Base-by-base conservation (phyloP, 2,329 filamentous ascomycete genomes). In the Fusarium piperis region DNA sequence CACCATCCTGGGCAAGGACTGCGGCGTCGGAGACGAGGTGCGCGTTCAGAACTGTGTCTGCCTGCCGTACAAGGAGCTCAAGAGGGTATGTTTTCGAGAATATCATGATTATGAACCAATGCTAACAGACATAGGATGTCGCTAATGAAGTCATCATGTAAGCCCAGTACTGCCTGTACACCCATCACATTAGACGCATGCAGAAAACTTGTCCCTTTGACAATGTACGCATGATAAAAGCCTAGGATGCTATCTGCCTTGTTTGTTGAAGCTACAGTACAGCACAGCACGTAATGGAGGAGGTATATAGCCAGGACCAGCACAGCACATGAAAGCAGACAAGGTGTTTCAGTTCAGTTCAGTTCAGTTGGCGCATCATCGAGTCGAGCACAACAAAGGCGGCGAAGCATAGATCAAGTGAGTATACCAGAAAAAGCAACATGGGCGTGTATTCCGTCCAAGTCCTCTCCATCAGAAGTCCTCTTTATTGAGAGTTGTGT, bases 41-140 rank as follows among this genome's bases (percentile, higher is more conserved):
- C 90, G 94, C 70, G 94, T 99, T 76, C 95, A 98, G 85, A 98
- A 99, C 85, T 99, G 96, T 81, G 91, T 99, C 67, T 98, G 96
- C 85, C 84, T 99, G 85, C 96, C 96, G 11, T 97, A 95, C 84
- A 99, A 99, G 89, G 96, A 98, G 85, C 84, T 99, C 81, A 98
- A 98, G 90, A 90, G 95, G 85, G 94, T 95, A 85, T 82, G 93
- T 52, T 26, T 60, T 2, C 11, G 15, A 46, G 30, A 33, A 13
- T 12, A 4, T 12, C 20, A 28, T 20, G 32, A 23, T 8, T 8
- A 16, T 20, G n/a, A 13, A 33, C 32, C 28, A n/a, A n/a, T 63
- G 57, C 73, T 78, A 81, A 83, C 70, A 62, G 60, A 13, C 44
- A 28, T 73, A 94, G 92, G 94, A 97, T 81, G 94, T 97, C 65